Base-by-base conservation (phyloP, 2,329 filamentous ascomycete genomes). In the Fusarium devonianum region DNA sequence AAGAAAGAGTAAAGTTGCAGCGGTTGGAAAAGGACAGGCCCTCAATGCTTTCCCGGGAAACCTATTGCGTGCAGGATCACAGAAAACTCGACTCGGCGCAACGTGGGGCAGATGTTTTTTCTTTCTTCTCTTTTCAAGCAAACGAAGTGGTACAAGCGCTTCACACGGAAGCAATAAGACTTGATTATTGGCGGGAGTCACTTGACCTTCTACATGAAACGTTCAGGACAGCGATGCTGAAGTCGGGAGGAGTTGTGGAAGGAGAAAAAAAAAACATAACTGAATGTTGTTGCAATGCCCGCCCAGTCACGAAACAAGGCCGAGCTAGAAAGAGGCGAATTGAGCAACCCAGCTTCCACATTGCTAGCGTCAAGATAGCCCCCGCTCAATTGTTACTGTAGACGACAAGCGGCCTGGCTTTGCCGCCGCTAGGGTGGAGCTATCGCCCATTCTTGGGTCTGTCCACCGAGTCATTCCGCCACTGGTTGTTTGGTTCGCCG, bases 241-340 rank as follows among this genome's bases (percentile, higher is more conserved):
- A n/a, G n/a, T n/a, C n/a, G n/a, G n/a, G n/a, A n/a, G n/a, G n/a
- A n/a, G n/a, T n/a, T n/a, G n/a, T n/a, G n/a, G n/a, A n/a, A 11
- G 4, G 23, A 7, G 10, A 7, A 26, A 26, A n/a, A 26, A 12
- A 25, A 11, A 25, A 11, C 12, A 25, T 11, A 11, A 25, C 8
- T 4, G 3, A 4, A 11, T 25, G 22, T 10, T n/a, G n/a, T n/a
- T n/a, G 22, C 8, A 25, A 11, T 10, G 22, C 8, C 12, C 22
- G 22, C 12, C 4, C 12, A 25, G 7, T 25, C 12, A 9, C 4
- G 12, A 11, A 10, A 11, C 9, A 49, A 47, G 34, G 22, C 48
- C 34, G 32, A 42, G 40, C 51, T 57, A 37, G 47, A 60, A 60
- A 60, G 44, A 60, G 56, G 44, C 47, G 50, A 47, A 52, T 35